These are phyloP conservation scores for Lolium perenne DNA, from an alignment of 176 grass and related monocot genomes.

Conservation along the genomic window DNA sequence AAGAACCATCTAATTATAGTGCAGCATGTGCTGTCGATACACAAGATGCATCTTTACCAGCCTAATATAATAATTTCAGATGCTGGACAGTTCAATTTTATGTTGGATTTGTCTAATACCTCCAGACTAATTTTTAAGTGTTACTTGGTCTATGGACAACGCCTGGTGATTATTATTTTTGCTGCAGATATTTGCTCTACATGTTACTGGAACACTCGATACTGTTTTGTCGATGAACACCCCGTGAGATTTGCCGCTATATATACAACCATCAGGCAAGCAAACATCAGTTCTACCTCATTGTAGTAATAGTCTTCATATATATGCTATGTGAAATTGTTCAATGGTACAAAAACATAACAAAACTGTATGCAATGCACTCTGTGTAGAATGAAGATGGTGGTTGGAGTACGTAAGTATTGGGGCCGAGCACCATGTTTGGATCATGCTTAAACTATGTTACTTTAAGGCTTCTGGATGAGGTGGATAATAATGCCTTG, in stretches of 20 bases:
- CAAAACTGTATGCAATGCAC: background rate
- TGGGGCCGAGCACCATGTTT: conserved; percentile 46
- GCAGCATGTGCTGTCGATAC: background rate
- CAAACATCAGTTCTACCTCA: background rate
- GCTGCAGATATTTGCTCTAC: conserved; percentile 46
- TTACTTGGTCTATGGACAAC: background rate
- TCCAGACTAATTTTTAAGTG: background rate
- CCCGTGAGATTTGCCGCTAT: conserved; percentile 51
- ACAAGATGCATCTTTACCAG: background rate
- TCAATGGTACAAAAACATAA: background rate
- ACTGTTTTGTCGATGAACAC: conserved; percentile 35
- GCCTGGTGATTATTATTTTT: background rate
- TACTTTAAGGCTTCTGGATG: conserved; percentile 45
- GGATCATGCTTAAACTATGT: conserved; percentile 52
- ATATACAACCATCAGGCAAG: conserved; percentile 60
- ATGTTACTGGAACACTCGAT: conserved; percentile 41
- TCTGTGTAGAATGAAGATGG: conserved; percentile 50
- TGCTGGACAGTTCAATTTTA: background rate
- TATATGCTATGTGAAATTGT: background rate
- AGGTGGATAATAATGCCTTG: conserved; percentile 7
- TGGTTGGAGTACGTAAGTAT: conserved; percentile 43
- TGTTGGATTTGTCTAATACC: background rate
- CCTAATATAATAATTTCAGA: background rate
- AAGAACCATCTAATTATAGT: background rate
- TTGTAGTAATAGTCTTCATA: background rate